Evolutionary conservation across 352 stramenopile genomes (phyloP).

Genomic region (Pythium scleroteichum): DNA sequence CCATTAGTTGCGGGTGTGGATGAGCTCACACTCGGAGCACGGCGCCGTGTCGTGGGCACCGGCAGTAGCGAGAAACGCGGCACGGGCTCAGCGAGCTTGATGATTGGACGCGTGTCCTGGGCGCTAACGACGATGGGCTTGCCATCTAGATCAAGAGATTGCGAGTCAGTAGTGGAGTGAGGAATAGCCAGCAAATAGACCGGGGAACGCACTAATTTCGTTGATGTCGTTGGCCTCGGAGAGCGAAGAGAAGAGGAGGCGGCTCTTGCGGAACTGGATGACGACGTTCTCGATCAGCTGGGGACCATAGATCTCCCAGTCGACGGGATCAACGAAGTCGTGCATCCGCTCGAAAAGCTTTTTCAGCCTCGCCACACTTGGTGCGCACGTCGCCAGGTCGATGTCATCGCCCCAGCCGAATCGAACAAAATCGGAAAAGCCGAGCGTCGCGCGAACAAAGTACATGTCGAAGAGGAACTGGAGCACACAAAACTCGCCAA

Average conservation of each 20-base stretch:
- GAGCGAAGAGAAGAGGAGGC: constrained; percentile 83
- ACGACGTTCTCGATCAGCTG: constrained; percentile 87
- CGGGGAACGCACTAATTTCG: constrained; percentile 70
- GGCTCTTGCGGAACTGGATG: constrained; percentile 83
- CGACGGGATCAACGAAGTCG: constrained; percentile 84
- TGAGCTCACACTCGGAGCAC: constrained; percentile 40
- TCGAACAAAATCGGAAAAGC: constrained; percentile 85
- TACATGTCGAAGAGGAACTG: constrained; percentile 91
- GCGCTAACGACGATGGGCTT: constrained; percentile 69
- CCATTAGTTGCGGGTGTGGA: constrained; percentile 5
- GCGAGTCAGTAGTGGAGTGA: not conserved
- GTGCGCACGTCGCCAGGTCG: constrained; percentile 52
- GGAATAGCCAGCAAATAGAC: not conserved
- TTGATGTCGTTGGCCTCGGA: constrained; percentile 83
- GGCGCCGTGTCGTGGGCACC: constrained; percentile 55
- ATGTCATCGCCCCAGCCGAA: constrained; percentile 88
- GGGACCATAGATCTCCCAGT: constrained; percentile 89
- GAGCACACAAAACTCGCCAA: constrained; percentile 81
- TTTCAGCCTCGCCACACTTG: constrained; percentile 55
- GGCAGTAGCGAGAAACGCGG: constrained; percentile 81
- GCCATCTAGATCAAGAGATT: constrained; percentile 45
- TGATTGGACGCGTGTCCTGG: constrained; percentile 66
- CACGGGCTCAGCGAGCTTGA: constrained; percentile 74
- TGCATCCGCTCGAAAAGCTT: constrained; percentile 75
- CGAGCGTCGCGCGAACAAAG: constrained; percentile 82